Evolutionary conservation across 2,329 filamentous ascomycete species (phyloP).

Genomic region (Alternaria postmessia): DNA sequence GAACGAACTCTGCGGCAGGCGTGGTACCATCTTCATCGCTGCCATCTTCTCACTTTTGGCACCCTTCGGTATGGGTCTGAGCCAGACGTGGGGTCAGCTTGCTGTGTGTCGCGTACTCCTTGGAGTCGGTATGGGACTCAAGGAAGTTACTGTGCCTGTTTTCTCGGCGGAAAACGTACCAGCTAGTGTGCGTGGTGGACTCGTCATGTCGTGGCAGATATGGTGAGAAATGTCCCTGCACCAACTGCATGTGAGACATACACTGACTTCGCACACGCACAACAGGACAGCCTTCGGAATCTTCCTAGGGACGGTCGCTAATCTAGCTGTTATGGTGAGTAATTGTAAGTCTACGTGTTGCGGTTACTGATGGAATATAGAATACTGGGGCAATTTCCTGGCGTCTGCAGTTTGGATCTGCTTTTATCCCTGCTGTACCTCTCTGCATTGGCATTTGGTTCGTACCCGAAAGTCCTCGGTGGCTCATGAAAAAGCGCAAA

Average conservation of each 20-base stretch:
- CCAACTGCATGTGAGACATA: too few species aligned
- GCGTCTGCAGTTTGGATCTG: slow-evolving; percentile 52
- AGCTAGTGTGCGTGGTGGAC: slow-evolving; percentile 57
- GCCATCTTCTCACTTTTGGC: slow-evolving; percentile 47
- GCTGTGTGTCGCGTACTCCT: slow-evolving; percentile 48
- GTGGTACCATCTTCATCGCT: slow-evolving; percentile 46
- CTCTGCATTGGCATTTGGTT: slow-evolving; percentile 52
- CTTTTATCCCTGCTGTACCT: slow-evolving; percentile 51
- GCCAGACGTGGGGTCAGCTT: slow-evolving; percentile 52
- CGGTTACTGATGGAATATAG: slow-evolving; percentile 16
- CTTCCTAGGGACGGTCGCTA: slow-evolving; percentile 55
- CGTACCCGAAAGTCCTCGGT: slow-evolving; percentile 52
- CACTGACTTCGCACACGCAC: too few species aligned
- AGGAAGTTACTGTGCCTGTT: slow-evolving; percentile 55
- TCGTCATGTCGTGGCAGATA: slow-evolving; percentile 59
- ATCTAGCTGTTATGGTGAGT: slow-evolving; percentile 48
- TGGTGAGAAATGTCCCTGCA: slow-evolving; percentile 20
- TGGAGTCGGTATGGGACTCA: slow-evolving; percentile 56
- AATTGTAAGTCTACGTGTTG: not conserved
- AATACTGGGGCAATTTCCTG: slow-evolving; percentile 48
- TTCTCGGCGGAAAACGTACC: slow-evolving; percentile 60
- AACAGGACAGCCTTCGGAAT: slow-evolving; percentile 53
- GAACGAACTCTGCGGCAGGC: slow-evolving; percentile 42
- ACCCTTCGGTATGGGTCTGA: slow-evolving; percentile 46
- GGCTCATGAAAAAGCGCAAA: slow-evolving; percentile 54